phyloP scores from a whole-genome alignment of 495 filamentous ascomycete species.

The Xylaria cubensis region DNA sequence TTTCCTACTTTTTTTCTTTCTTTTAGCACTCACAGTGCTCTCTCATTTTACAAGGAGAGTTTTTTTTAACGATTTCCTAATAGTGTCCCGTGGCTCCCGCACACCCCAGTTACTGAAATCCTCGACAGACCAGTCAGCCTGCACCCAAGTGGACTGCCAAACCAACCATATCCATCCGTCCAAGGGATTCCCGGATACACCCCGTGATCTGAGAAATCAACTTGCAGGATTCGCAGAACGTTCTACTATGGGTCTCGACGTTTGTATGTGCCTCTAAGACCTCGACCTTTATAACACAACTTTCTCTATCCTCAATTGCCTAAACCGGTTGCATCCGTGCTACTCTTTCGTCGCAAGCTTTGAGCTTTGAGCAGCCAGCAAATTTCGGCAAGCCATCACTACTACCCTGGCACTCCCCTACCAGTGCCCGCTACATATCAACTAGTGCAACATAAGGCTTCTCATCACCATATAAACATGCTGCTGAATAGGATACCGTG shows the following conservation, averaged over 20 bases:
- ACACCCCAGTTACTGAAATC: slow-evolving; percentile 23
- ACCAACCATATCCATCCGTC: slow-evolving; percentile 27
- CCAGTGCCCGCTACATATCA: not conserved
- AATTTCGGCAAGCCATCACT: slow-evolving; percentile 17
- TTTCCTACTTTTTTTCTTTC: not conserved
- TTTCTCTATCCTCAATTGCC: slow-evolving; percentile 18
- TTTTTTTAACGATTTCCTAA: slow-evolving; percentile 28
- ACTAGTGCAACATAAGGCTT: slow-evolving; percentile 16
- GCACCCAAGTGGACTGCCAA: slow-evolving; percentile 26
- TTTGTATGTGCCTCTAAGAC: no score
- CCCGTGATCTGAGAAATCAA: slow-evolving; percentile 24
- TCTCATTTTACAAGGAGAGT: slow-evolving; percentile 6
- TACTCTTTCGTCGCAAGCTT: slow-evolving; percentile 12
- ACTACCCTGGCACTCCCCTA: slow-evolving; percentile 15
- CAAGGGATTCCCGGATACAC: slow-evolving; percentile 20
- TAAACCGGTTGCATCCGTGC: slow-evolving; percentile 7
- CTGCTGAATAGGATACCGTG: slow-evolving; percentile 44
- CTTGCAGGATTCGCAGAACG: slow-evolving; percentile 23
- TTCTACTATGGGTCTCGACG: slow-evolving; percentile 26
- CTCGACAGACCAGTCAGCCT: slow-evolving; percentile 25
- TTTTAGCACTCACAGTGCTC: slow-evolving; percentile 9
- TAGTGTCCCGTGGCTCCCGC: slow-evolving; percentile 27
- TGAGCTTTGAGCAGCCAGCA: slow-evolving; percentile 9
- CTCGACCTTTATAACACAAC: not conserved
- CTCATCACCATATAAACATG: slow-evolving; percentile 35